phyloP scores from a whole-genome alignment of 306 rosid species.

The Dicorynia guianensis region DNA sequence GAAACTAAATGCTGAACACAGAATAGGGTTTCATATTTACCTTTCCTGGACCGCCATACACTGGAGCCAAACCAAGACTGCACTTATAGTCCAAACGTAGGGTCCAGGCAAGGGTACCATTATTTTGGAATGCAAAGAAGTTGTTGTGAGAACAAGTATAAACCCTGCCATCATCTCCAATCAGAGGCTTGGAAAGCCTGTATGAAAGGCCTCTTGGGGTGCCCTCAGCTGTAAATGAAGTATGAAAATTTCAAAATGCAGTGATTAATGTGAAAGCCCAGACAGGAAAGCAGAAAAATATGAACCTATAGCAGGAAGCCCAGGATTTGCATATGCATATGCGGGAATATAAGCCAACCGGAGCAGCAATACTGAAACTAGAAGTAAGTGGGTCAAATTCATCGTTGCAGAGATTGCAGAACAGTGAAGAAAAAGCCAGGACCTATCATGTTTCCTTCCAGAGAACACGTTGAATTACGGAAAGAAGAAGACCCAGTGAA shows the following conservation, averaged over 20 bases:
- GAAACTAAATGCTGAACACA: neutral
- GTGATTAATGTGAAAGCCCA: neutral
- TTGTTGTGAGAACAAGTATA: conserved; percentile 62
- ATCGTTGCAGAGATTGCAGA: neutral
- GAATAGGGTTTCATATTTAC: conserved; percentile 30
- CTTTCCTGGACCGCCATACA: conserved; percentile 69
- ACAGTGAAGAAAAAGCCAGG: too few species aligned
- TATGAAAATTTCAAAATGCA: neutral
- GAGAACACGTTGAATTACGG: too few species aligned
- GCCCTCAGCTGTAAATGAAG: conserved; percentile 2
- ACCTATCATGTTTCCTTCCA: too few species aligned
- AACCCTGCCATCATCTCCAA: conserved; percentile 67
- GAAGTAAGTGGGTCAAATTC: neutral
- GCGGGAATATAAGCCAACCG: neutral
- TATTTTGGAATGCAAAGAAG: conserved; percentile 67
- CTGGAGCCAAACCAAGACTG: conserved; percentile 50
- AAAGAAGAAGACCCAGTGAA: too few species aligned
- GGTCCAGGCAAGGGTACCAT: conserved; percentile 73
- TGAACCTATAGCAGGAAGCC: neutral
- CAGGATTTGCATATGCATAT: conserved; percentile 17
- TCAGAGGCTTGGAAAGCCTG: conserved; percentile 65
- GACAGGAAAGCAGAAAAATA: neutral
- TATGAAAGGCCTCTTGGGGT: conserved; percentile 24
- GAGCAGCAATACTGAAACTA: neutral
- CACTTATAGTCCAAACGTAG: conserved; percentile 63